phyloP scores from a whole-genome alignment of 805 yeast species.

The Grigorovia yakushimaensis region DNA sequence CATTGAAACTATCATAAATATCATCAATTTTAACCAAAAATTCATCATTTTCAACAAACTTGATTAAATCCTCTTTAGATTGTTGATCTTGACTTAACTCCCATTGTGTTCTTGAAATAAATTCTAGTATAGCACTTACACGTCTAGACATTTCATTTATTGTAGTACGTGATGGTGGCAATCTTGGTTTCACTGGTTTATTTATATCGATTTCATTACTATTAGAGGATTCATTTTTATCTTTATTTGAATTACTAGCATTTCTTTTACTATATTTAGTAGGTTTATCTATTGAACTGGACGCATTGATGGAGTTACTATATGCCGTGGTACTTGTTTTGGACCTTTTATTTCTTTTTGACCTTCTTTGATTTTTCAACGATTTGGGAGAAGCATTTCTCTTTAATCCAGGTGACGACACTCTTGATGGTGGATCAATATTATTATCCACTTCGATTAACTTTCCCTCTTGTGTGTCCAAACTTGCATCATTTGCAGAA shows the following conservation, averaged over 20 bases:
- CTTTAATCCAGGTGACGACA: neutral
- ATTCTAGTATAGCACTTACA: constrained; percentile 83
- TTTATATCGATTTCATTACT: constrained; percentile 39
- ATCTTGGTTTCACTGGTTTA: constrained; percentile 74
- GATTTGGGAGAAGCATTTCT: neutral
- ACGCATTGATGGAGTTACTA: neutral
- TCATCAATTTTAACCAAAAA: constrained; percentile 32
- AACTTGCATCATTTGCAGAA: neutral
- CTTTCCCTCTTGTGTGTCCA: neutral
- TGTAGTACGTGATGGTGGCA: constrained; percentile 67
- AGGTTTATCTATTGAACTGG: constrained; percentile 2
- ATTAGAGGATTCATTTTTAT: constrained; percentile 8
- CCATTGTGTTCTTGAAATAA: constrained; percentile 75
- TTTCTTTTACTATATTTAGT: neutral
- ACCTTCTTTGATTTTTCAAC: constrained; percentile 7
- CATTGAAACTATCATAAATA: constrained; percentile 43
- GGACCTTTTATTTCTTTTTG: constrained; percentile 9
- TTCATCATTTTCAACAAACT: constrained; percentile 35
- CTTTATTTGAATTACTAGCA: constrained; percentile 4
- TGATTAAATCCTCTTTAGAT: constrained; percentile 42
- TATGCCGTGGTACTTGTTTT: constrained; percentile 1
- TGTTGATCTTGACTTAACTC: constrained; percentile 70
- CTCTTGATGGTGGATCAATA: neutral
- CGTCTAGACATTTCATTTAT: constrained; percentile 80
- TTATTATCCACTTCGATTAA: neutral